Percentiles rank a stretch among this genome's conserved stretches.
These are phyloP conservation scores for Bolboschoenoplectus hybrid DNA, from an alignment of 202 grass and related monocot genomes.

Conservation along the genomic window DNA sequence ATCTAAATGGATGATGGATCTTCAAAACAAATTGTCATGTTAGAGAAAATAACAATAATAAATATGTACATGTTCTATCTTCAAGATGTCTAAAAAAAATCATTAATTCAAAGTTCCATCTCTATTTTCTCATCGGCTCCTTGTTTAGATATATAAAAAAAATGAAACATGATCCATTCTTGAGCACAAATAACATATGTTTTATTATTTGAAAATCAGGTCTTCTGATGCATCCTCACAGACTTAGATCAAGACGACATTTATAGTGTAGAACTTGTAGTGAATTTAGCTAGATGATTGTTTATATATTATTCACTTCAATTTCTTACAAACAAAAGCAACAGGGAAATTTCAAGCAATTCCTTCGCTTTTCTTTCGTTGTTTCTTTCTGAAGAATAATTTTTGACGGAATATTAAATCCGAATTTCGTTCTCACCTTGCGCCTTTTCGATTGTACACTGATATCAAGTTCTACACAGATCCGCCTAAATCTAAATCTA, in stretches of 20 bases:
- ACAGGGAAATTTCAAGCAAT: neutral
- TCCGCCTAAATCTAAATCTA: neutral
- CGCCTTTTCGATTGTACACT: neutral
- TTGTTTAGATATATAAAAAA: too few relatives aligned
- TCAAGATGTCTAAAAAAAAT: too few relatives aligned
- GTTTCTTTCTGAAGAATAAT: neutral
- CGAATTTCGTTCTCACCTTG: neutral
- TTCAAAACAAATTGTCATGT: too few relatives aligned
- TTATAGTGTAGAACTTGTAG: neutral
- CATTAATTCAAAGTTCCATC: too few relatives aligned
- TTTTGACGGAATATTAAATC: slow-evolving; percentile 11
- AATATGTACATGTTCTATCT: too few relatives aligned
- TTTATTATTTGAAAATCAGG: too few relatives aligned
- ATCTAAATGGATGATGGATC: too few relatives aligned
- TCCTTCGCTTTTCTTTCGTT: neutral
- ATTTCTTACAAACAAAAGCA: neutral
- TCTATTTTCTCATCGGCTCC: too few relatives aligned
- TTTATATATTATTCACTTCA: neutral
- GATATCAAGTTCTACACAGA: neutral
- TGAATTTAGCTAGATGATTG: neutral
- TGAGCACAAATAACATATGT: too few relatives aligned
- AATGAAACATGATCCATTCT: too few relatives aligned
- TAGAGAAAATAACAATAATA: too few relatives aligned
- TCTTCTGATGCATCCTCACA: too few relatives aligned
- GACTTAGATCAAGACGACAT: neutral